These are phyloP conservation scores for Annulohypoxylon bovei DNA, from an alignment of 495 filamentous ascomycete genomes.

Conservation along the genomic window DNA sequence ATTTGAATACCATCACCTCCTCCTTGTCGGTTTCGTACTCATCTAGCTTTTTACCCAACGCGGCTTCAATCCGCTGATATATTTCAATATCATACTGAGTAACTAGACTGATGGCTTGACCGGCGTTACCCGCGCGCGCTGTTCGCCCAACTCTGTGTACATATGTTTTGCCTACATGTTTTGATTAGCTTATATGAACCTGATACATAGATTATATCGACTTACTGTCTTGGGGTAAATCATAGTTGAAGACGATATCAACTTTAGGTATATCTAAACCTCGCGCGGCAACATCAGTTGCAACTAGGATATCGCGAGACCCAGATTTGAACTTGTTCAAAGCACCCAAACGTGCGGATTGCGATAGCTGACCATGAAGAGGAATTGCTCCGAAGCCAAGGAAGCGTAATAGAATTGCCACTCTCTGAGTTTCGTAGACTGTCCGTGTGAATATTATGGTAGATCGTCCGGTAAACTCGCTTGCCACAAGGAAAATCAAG, in stretches of 20 bases:
- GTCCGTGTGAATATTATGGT: slow-evolving; percentile 94
- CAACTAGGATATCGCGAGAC: slow-evolving; percentile 84
- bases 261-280: slow-evolving; percentile 96
- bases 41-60: slow-evolving; percentile 76
- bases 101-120: slow-evolving; percentile 81
- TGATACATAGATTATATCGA: not conserved
- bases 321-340: slow-evolving; percentile 86
- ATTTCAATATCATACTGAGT: slow-evolving; percentile 95
- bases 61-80: slow-evolving; percentile 83
- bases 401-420: slow-evolving; percentile 81
- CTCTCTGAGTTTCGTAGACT: slow-evolving; percentile 85
- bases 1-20: slow-evolving; percentile 85
- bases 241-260: slow-evolving; percentile 87
- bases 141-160: slow-evolving; percentile 96
- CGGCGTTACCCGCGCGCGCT: slow-evolving; percentile 86
- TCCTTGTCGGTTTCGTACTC: slow-evolving; percentile 78
- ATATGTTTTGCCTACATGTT: slow-evolving; percentile 75
- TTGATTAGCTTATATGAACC: slow-evolving; percentile 9
- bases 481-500: slow-evolving; percentile 79
- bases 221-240: slow-evolving; percentile 72
- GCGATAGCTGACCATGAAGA: slow-evolving; percentile 83
- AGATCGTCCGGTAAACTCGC: slow-evolving; percentile 83
- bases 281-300: slow-evolving; percentile 93
- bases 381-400: slow-evolving; percentile 87
- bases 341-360: slow-evolving; percentile 83